Evolutionary conservation across 495 filamentous ascomycete species (phyloP), one percentile per base, ranked within the genome.

Genomic region (Amphirosellinia nigrospora): DNA sequence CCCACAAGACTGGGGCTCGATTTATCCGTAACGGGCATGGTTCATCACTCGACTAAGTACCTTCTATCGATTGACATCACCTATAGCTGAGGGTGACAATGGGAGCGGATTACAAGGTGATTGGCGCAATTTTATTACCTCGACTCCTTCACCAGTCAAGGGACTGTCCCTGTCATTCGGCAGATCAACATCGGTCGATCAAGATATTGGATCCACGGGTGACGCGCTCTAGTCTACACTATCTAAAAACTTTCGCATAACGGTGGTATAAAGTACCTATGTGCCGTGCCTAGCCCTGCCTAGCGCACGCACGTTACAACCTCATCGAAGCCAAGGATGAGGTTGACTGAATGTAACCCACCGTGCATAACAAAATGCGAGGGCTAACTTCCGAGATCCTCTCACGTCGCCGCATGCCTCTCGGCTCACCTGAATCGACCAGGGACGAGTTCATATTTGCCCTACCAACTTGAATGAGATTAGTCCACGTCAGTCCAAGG

Each of bases 401-500:
- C 58, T 69, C 67, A 56, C 23, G 46, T 64, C 56, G 59, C 60
- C 68, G 68, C 68, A 70, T 70, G 68, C 68, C 19, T 58, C 59
- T 58, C 50, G 68, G 60, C 60, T 70, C 68, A 70, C 68, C 68
- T 70, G 68, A 70, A 70, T 58, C 50, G 68, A 52, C 68, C 32
- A 70, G 68, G 68, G 59, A 58, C 59, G 23, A 64, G 60, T 10
- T 64, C 68, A 70, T 45, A 63, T 48, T 56, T 67, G 46, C n/a
- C 10, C 50, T 59, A 23, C 64, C 64, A 36, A 67, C 52, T 67
- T 30, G 43, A 38, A 56, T 16, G 46, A 64, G 59, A 70, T 56
- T 70, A 70, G 68, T 70, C 50, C 68, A 70, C 68, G 68, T 70
- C 68, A 70, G 68, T 64, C 68, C 48, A 46, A 50, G 36, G 48